Evolutionary conservation across 305 asterid species (phyloP), one percentile per base, ranked within the genome.

Genomic region (Solanum hybrid): DNA sequence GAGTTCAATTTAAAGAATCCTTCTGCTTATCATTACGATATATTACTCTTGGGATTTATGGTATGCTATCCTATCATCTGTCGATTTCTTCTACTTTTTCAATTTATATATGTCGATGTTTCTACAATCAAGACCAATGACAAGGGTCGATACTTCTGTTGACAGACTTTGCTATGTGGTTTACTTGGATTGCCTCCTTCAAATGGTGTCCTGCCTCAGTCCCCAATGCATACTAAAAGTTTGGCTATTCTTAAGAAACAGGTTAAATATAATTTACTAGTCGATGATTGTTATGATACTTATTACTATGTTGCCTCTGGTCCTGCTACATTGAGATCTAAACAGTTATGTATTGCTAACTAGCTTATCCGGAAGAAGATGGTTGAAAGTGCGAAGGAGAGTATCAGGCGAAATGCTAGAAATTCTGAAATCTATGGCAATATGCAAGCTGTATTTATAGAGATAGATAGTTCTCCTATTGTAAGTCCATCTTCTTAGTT

Each of bases 221-320:
- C 99, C 72, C 99, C 99, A 4, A 95, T 96, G 99, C 98, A 95
- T 51, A 95, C 98, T 0, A 92, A 93, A 90, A 96, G 97, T 77
- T 93, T 96, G 82, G 97, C 96, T 4, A 95, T 95, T 88, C 96
- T 96, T 6, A 92, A 92, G 72, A 94, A 89, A 90, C 96, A 95
- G 96, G 98, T 93, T 93, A 69, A 37, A 88, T 34, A 35, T 13
- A 19, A 22, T 19, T 84, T 56, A 31, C 24, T 22, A 6, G 22
- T 6, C 1, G 22, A 11, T 85, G 45, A 32, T 11, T 19, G 17
- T 82, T 42, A 2, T 8, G 17, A 10, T 2, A 14, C 29, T 17
- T 19, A 45, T 7, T 11, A 56, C 24, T 10, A 5, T 42, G 27
- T 85, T 86, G 79, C 88, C 78, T 56, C 75, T 32, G 17, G 24